Evolutionary conservation across 305 asterid genomes (phyloP).

Genomic region (Stenogyne calaminthoides): DNA sequence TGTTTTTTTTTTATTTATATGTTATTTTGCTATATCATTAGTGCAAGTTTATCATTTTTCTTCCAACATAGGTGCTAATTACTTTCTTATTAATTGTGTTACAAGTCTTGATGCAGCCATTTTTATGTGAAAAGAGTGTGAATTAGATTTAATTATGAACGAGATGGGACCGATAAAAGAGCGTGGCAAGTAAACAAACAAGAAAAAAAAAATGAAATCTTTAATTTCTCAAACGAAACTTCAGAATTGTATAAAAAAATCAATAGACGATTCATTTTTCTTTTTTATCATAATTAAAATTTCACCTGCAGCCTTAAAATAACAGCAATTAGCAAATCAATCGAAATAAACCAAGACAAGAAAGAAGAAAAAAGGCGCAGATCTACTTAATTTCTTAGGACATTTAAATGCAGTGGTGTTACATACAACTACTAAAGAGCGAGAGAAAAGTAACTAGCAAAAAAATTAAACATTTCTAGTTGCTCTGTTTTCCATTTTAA

Average conservation of each 20-base stretch:
- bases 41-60: too few relatives aligned
- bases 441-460: neutral
- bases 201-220: neutral
- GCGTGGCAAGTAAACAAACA: too few relatives aligned
- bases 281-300: neutral
- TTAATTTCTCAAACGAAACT: neutral
- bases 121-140: too few relatives aligned
- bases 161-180: too few relatives aligned
- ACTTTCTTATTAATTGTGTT: too few relatives aligned
- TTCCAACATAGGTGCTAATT: too few relatives aligned
- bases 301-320: neutral
- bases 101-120: too few relatives aligned
- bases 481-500: conserved; percentile 40
- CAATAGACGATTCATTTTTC: neutral
- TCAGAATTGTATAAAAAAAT: neutral
- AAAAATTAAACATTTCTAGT: conserved; percentile 21
- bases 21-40: too few relatives aligned
- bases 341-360: neutral
- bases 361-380: neutral
- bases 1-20: too few relatives aligned
- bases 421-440: neutral
- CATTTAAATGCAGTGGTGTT: neutral
- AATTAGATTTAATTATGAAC: too few relatives aligned
- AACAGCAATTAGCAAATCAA: neutral
- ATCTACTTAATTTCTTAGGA: neutral